Evolutionary conservation across 305 asterid species (phyloP).

Genomic region (Fraxinus latifolia): DNA sequence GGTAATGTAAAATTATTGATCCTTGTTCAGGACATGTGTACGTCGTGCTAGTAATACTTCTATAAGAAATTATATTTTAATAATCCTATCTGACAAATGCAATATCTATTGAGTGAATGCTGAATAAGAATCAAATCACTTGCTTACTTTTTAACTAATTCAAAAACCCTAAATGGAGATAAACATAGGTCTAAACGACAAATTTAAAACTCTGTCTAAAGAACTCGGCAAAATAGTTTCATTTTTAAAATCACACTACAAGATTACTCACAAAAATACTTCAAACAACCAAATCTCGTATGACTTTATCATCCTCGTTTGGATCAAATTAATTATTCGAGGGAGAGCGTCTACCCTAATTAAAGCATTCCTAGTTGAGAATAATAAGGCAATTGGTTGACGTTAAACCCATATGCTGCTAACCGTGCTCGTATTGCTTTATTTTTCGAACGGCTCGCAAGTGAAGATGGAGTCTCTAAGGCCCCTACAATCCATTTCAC

Average conservation of each 20-base stretch:
- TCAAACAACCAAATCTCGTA: too few species aligned
- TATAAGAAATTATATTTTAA: background rate
- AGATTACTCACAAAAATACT: too few species aligned
- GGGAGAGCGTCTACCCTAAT: background rate
- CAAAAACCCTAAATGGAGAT: background rate
- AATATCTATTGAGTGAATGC: background rate
- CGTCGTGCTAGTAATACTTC: background rate
- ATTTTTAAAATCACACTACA: too few species aligned
- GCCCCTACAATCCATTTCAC: background rate
- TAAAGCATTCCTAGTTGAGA: background rate
- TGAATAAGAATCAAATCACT: background rate
- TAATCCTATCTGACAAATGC: background rate
- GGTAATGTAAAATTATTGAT: background rate
- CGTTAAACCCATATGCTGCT: background rate
- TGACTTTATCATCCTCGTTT: too few species aligned
- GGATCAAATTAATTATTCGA: too few species aligned
- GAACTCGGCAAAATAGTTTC: too few species aligned
- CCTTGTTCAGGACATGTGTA: background rate
- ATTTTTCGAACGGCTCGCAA: background rate
- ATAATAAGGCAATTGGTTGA: background rate
- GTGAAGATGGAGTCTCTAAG: background rate
- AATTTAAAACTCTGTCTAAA: too few species aligned
- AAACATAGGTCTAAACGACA: background rate
- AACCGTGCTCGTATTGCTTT: background rate
- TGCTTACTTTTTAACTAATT: background rate